Conservation (phyloP, 352 stramenopile genomes). For the Phytophthora pinifolia region DNA sequence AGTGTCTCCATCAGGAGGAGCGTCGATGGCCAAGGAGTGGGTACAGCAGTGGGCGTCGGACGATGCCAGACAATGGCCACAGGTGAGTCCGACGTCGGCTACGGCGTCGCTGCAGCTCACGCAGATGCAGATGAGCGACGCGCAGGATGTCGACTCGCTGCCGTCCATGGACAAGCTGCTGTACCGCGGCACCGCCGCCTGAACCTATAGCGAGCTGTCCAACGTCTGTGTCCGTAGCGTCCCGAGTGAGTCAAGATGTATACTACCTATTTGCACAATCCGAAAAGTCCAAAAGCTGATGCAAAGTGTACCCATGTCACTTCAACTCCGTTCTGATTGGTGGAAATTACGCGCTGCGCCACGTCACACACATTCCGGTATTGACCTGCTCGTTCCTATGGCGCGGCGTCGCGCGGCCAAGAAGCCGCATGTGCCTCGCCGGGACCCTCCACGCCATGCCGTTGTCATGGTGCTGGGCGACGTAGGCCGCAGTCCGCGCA, state of each 20-base stretch:
- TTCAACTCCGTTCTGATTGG: constrained; percentile 16
- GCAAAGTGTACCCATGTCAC: constrained; percentile 12
- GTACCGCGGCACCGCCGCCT: constrained; percentile 28
- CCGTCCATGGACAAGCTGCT: constrained; percentile 68
- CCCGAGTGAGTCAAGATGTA: constrained; percentile 25
- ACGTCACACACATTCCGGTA: constrained; percentile 13
- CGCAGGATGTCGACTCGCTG: constrained; percentile 42
- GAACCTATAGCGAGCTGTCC: background rate
- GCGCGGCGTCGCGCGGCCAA: constrained; percentile 16
- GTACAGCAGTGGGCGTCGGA: constrained; percentile 23
- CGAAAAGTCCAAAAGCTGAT: constrained; percentile 5
- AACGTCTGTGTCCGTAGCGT: constrained; percentile 13
- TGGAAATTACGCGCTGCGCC: constrained; percentile 13
- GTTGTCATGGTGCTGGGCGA: constrained; percentile 94
- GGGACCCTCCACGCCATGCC: constrained; percentile 47
- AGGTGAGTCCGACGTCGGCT: constrained; percentile 21
- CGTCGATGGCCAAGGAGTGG: constrained; percentile 15
- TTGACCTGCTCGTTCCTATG: constrained; percentile 5
- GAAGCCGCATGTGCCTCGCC: constrained; percentile 16
- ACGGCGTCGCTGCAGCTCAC: constrained; percentile 17
- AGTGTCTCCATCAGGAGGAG: constrained; percentile 6
- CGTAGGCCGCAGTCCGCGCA: constrained; percentile 96
- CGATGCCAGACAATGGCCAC: constrained; percentile 26
- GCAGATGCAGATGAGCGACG: constrained; percentile 18
- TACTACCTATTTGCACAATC: constrained; percentile 27